Base-by-base conservation (phyloP, 139 green algal species). In the Chlamydomonas applanata region DNA sequence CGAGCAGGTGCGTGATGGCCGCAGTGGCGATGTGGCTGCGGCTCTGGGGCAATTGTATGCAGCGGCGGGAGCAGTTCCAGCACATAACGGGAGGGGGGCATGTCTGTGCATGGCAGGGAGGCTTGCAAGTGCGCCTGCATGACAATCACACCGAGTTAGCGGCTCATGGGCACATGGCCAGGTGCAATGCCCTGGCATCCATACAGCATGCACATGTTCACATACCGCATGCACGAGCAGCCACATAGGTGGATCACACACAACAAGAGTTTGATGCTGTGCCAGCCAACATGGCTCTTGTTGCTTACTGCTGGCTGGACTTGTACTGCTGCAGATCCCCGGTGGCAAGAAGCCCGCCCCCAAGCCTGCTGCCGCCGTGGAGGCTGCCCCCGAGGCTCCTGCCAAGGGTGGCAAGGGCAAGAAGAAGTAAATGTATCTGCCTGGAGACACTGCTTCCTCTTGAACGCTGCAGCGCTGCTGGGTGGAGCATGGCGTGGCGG, bases 1-100 rank as follows among this genome's bases (percentile, higher is more conserved):
- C 76, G 85, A 89, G 79, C 75, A 84, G 70, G 76, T 84, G 69
- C 78, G 65, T 22, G n/a, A n/a, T n/a, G 69, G n/a, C n/a, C n/a
- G n/a, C n/a, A n/a, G n/a, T n/a, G n/a, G n/a, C n/a, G n/a, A n/a
- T 62, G 4, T 62, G 22, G 22, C 22, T 33, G 22, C 17, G 14
- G 46, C 17, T n/a, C 63, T 27, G 20, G 25, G 36, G 53, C 11
- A 35, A 60, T 59, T 57, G 7, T 22, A 54, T 68, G 13, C 27
- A 68, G 27, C 27, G 40, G 61, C 9, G 40, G 56, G 17, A 63
- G 17, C 27, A 32, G 27, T n/a, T 63, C 7, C 27, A 4, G 30
- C 45, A 20, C 11, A 22, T 45, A 13, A n/a, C 13, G 45, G 45
- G 27, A 5, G 22, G 13, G 45, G 22, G 27, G 17, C n/a, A 29